Evolutionary conservation across 2,329 filamentous ascomycete genomes (phyloP), one percentile per base, ranked within the genome.

Genomic region (Aphanoascus verrucosus): DNA sequence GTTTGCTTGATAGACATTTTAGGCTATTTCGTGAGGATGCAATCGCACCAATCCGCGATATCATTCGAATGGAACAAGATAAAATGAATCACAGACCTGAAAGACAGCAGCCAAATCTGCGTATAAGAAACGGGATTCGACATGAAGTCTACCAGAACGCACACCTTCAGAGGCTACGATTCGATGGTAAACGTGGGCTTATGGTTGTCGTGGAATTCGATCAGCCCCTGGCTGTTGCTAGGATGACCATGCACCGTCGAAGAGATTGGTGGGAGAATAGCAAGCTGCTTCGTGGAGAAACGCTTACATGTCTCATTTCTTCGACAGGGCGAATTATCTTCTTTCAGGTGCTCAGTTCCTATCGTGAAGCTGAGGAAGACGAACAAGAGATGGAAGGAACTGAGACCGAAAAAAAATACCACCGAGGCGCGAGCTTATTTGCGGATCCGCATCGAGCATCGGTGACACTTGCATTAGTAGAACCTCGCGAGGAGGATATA

Each of bases 11-110:
- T 61, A 67, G 73, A 52, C 73, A 81, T 52, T 82, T 82, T 47
- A 72, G 79, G 14, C 70, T 81, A 0, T 61, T 81, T 1, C 70
- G 78, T 1, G 76, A 81, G 62, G 78, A 82, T 57, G 78, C 74
- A 0, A 67, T 81, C 1, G 76, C 76, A 0, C 73, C 78, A 54
- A 65, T 82, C 3, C 69, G 76, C 37, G 74, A 80, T 58, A 71
- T 71, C 0, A 71, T 78, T 1, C 67, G 68, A 38, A 57, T 68
- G 20, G 66, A 74, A 47, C 62, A 75, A 8, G 19, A 49, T n/a
- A 49, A 32, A 38, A 62, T 72, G 2, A 56, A 49, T 12, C 19
- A 47, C 12, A 38, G 51, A 20, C 9, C 28, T 35, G 38, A 42
- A 38, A 19, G 48, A 55, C 2, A 55, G 34, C 15, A 52, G 56